Evolutionary conservation across 2,329 filamentous ascomycete genomes (phyloP).

Genomic region (Calcarisporium arbuscula): DNA sequence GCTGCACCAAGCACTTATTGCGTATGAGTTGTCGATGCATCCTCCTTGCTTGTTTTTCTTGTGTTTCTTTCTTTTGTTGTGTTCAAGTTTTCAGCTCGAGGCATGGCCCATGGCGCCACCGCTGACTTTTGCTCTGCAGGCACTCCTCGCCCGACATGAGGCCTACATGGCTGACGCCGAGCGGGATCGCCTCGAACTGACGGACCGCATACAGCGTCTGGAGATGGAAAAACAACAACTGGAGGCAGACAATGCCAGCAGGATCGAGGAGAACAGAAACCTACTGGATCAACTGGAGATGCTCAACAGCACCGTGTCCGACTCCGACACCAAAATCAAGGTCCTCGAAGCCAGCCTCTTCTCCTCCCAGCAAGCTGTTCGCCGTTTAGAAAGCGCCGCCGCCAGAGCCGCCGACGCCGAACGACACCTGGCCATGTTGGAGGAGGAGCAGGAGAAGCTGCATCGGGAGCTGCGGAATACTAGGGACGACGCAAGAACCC

Average conservation of each 20-base stretch:
- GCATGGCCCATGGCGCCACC: conserved; percentile 32
- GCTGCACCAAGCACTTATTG: no score
- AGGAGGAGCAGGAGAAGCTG: conserved; percentile 71
- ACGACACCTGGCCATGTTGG: conserved; percentile 69
- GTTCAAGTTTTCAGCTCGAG: no score
- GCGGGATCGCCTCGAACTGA: conserved; percentile 70
- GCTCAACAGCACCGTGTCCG: conserved; percentile 70
- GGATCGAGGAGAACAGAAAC: conserved; percentile 74
- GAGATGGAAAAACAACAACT: conserved; percentile 68
- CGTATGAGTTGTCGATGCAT: no score
- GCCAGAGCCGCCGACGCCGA: conserved; percentile 73
- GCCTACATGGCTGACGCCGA: conserved; percentile 90
- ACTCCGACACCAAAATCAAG: conserved; percentile 75
- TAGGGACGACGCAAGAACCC: conserved; percentile 69
- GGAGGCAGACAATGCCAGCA: conserved; percentile 69
- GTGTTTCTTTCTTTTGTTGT: no score
- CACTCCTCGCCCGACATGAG: conserved; percentile 85
- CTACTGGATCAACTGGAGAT: conserved; percentile 79
- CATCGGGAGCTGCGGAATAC: conserved; percentile 61
- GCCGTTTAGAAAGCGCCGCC: conserved; percentile 67
- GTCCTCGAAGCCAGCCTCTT: conserved; percentile 70
- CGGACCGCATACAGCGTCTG: conserved; percentile 65
- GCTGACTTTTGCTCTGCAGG: conserved; percentile 75
- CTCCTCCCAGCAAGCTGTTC: conserved; percentile 70
- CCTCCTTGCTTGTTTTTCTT: no score